Evolutionary conservation across 768 basidiomycete genomes (phyloP), one percentile per base, ranked within the genome.

Genomic region (Xanthoconium stramineum): DNA sequence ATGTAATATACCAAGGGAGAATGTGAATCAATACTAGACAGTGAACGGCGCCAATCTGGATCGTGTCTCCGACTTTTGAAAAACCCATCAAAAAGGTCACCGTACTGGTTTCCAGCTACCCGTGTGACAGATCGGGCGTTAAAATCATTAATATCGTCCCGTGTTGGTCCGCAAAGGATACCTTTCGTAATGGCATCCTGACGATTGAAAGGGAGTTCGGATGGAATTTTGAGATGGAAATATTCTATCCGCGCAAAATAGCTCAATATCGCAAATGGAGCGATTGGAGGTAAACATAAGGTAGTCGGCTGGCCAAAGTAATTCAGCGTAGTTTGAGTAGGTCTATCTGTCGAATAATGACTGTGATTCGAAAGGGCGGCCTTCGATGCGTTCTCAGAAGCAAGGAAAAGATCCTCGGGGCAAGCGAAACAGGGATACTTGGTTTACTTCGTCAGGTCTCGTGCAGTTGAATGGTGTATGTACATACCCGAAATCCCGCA

Each of bases 401-500:
- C 53, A 37, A 65, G 55, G 55, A 76, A 73, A 29, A 62, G 48
- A 50, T 67, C 67, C 61, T 79, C 78, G 6, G 74, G 66, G n/a
- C 46, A 62, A 56, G 63, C 66, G 38, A 74, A 79, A 53, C 77
- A 78, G 9, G 80, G 79, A 63, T 63, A 64, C 65, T 66, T 47
- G 32, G 5, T 40, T 58, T 32, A 20, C 44, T 12, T 20, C 12
- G 37, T 70, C 49, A 72, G 59, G 37, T 28, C 30, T 11, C 13
- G 24, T 4, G 17, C 12, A 39, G 5, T 30, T 24, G 46, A 30
- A 52, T n/a, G 10, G 19, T 32, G 50, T 49, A 53, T 24, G 39
- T 20, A 73, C 80, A 19, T 56, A 82, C 82, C 7, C 78, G 76
- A 62, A 80, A 81, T 28, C 76, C 76, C 14, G 79, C 78, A 60